Base-by-base conservation (phyloP, 768 basidiomycete genomes). In the Rhizopogon sp. region DNA sequence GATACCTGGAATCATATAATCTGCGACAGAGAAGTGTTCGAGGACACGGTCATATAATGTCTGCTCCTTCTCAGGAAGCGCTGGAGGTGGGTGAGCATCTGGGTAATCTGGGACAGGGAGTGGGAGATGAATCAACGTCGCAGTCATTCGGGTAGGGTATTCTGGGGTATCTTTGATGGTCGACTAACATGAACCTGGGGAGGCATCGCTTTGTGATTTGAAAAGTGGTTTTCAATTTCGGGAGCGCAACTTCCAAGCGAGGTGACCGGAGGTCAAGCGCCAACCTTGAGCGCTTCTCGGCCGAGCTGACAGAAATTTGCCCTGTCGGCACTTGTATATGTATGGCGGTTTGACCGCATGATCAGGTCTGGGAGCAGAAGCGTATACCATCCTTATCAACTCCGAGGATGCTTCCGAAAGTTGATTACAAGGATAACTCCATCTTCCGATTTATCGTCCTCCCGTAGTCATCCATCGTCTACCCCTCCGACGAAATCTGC, bases 11-110 rank as follows among this genome's bases (percentile, higher is more conserved):
- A 88, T 64, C 5, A 60, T 67, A 64, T 87, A 88, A 2, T 74
- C 73, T 0, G 74, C 62, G n/a, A 69, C 64, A 16, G 77, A 62
- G 60, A 90, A 88, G 65, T 88, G 80, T n/a, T 68, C 70, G 42
- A 87, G 70, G 13, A 90, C 82, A 46, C 72, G 71, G 41, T 79
- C 68, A 55, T 80, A 79, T 70, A 81, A 74, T 54, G 70, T 71
- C 54, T 76, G 74, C 54, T 86, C 78, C 7, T 66, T 68, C 11
- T 73, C 69, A 2, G 74, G 71, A 20, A 85, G 66, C 2, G 68
- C 66, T 1, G 60, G 65, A 0, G 72, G 74, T 20, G 76, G 71
- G 29, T 69, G 62, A 25, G 66, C 55, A 39, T 70, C 61, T 43
- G 62, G 65, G 16, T 55, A 56, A 8, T 65, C 43, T 14, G 73